Conservation (phyloP, 139 green algal species). For the Chlorella sp. region DNA sequence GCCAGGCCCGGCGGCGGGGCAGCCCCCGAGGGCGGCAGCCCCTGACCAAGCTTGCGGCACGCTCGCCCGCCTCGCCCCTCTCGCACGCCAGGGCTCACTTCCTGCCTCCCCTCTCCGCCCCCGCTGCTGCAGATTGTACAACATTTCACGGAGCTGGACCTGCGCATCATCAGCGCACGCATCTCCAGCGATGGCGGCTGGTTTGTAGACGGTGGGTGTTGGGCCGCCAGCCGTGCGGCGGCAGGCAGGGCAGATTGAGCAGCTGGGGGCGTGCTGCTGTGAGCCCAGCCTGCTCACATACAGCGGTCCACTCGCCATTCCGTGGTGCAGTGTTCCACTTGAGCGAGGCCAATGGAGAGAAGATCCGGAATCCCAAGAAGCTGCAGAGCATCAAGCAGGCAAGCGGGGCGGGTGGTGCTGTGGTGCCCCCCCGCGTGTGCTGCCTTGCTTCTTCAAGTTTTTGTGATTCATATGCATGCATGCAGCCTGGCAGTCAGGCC, state of each 20-base stretch:
- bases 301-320: not conserved
- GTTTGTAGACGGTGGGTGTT: slow-evolving; percentile 94
- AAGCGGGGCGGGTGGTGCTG: not conserved
- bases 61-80: not conserved
- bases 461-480: not conserved
- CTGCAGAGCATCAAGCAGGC: slow-evolving; percentile 80
- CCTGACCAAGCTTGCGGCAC: no score
- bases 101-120: not conserved
- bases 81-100: not conserved
- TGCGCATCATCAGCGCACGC: slow-evolving; percentile 82
- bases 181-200: slow-evolving; percentile 95
- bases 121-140: slow-evolving; percentile 87
- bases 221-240: not conserved
- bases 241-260: not conserved
- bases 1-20: no score
- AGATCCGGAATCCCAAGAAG: slow-evolving; percentile 83
- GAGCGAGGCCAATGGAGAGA: slow-evolving; percentile 74
- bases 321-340: slow-evolving; percentile 87
- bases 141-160: slow-evolving; percentile 91
- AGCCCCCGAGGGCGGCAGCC: no score
- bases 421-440: no score
- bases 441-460: no score
- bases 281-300: not conserved
- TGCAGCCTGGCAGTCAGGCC: not conserved
- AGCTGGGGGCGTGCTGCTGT: no score